Percentiles rank a stretch among this genome's conserved stretches.
phyloP scores from a whole-genome alignment of 75 land plant species.

The Picea glauca region DNA sequence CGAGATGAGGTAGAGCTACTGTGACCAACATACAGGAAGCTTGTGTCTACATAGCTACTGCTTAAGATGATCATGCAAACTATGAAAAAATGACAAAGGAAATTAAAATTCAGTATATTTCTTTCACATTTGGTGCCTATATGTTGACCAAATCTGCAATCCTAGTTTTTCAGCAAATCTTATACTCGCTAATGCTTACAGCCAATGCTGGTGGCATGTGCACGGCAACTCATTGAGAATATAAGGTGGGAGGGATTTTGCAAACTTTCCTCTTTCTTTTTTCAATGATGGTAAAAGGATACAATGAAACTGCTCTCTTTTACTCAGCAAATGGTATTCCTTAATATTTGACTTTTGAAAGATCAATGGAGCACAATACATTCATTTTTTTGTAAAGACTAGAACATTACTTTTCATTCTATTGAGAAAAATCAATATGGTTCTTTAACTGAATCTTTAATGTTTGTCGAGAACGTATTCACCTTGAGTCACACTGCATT shows the following conservation, averaged over 20 bases:
- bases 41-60: not conserved
- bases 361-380: not conserved
- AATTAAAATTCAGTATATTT: not conserved
- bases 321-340: not conserved
- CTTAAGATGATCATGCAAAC: not conserved
- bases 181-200: slow-evolving; percentile 25
- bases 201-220: slow-evolving; percentile 81
- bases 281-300: not conserved
- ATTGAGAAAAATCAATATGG: not conserved
- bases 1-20: slow-evolving; percentile 65
- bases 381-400: not conserved
- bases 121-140: not conserved
- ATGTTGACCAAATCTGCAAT: not conserved
- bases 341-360: not conserved
- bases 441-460: not conserved
- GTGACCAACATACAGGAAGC: not conserved
- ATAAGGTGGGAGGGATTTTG: slow-evolving; percentile 47
- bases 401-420: not conserved
- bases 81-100: not conserved
- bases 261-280: not conserved
- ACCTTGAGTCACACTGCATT: not conserved
- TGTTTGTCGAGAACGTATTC: not conserved
- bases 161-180: not conserved
- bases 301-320: not conserved
- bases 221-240: slow-evolving; percentile 75